phyloP scores from a whole-genome alignment of 345 rosid species.

The Erodium maritimum region DNA sequence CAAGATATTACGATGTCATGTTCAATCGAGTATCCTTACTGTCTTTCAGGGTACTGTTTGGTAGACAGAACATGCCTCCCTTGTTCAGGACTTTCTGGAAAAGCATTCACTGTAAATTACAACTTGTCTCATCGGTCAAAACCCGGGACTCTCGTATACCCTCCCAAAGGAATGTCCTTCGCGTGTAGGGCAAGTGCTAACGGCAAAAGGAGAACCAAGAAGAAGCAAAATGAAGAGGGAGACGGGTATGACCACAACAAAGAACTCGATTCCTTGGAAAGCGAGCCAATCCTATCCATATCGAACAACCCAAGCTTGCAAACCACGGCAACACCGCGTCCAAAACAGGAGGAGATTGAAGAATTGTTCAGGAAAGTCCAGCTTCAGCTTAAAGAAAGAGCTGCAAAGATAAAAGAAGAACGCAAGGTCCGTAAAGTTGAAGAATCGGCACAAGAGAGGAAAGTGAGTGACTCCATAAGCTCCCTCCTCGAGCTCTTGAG shows the following conservation, averaged over 20 bases:
- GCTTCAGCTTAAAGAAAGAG: constrained; percentile 75
- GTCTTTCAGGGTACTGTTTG: constrained; percentile 42
- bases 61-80: constrained; percentile 32
- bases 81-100: constrained; percentile 35
- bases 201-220: constrained; percentile 54
- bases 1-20: no score
- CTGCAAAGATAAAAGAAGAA: constrained; percentile 52
- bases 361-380: constrained; percentile 86
- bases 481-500: constrained; percentile 71
- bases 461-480: constrained; percentile 50
- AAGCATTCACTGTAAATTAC: constrained; percentile 23
- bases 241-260: constrained; percentile 39
- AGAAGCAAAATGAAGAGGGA: constrained; percentile 45
- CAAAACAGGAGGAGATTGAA: constrained; percentile 77
- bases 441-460: constrained; percentile 34
- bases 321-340: constrained; percentile 67
- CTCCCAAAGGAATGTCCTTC: constrained; percentile 22
- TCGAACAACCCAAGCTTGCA: constrained; percentile 51
- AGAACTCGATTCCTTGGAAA: constrained; percentile 53
- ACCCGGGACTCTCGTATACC: constrained; percentile 25
- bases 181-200: constrained; percentile 51
- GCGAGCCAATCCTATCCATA: constrained; percentile 48
- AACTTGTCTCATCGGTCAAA: constrained; percentile 24
- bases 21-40: no score
- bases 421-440: constrained; percentile 36